Percentiles rank a stretch among this genome's conserved stretches.
Conservation (phyloP, 2,329 filamentous ascomycete genomes). For the Trichoderma semiorbis region DNA sequence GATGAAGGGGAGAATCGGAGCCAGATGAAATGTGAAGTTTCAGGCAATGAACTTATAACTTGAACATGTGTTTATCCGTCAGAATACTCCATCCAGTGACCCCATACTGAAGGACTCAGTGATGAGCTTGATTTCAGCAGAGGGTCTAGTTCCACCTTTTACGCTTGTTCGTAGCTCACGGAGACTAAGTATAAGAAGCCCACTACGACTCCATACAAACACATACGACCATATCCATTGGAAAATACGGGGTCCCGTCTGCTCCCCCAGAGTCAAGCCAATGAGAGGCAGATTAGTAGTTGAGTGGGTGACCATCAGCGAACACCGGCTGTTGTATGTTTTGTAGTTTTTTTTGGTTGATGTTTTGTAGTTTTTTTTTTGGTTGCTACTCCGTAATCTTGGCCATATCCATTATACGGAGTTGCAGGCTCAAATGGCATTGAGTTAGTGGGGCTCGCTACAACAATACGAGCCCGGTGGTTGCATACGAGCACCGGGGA, state of each 20-base stretch:
- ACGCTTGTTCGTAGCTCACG: neutral
- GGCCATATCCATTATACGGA: neutral
- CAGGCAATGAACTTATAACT: too few relatives aligned
- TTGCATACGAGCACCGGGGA: neutral
- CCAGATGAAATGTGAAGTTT: too few relatives aligned
- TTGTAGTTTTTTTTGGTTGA: neutral
- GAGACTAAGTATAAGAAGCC: neutral
- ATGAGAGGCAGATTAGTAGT: neutral
- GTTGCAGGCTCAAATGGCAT: neutral
- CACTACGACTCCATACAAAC: neutral
- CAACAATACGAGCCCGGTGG: neutral
- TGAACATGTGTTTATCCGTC: too few relatives aligned
- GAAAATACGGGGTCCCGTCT: neutral
- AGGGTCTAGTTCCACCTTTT: neutral
- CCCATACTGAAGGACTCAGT: too few relatives aligned
- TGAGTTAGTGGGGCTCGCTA: neutral
- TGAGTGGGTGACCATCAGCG: neutral
- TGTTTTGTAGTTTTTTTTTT: neutral
- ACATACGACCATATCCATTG: neutral
- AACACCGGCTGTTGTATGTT: neutral
- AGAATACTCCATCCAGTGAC: too few relatives aligned
- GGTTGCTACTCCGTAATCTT: neutral
- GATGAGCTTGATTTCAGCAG: neutral
- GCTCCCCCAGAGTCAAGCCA: neutral
- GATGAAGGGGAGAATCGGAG: too few relatives aligned